Evolutionary conservation across 2,329 filamentous ascomycete species (phyloP).

Genomic region (Tolypocladium album): DNA sequence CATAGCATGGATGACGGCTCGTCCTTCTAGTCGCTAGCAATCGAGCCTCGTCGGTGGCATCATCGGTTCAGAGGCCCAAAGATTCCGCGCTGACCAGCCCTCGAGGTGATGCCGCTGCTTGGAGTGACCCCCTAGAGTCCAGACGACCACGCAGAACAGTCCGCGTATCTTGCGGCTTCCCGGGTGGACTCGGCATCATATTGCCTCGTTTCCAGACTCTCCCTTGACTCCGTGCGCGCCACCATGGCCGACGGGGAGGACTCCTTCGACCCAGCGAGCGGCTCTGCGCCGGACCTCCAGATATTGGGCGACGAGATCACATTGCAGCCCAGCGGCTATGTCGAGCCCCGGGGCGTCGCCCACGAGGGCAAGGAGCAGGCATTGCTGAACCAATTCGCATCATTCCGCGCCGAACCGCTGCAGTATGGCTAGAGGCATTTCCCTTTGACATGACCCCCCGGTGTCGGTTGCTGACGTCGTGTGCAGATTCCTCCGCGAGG

Average conservation of each 20-base stretch:
- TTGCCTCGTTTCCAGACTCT: background rate
- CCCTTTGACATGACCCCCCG: background rate
- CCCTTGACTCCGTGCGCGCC: background rate
- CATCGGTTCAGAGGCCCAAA: background rate
- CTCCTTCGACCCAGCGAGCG: conserved; percentile 15
- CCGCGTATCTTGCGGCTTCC: background rate
- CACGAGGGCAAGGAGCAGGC: conserved; percentile 52
- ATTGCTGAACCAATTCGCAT: conserved; percentile 72
- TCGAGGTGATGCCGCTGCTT: background rate
- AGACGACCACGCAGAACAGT: background rate
- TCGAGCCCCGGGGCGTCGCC: conserved; percentile 36
- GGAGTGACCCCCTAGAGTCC: background rate
- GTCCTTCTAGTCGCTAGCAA: background rate
- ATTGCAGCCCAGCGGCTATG: conserved; percentile 61
- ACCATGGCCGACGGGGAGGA: conserved; percentile 20
- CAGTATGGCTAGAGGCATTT: conserved; percentile 28
- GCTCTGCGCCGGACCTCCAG: conserved; percentile 62
- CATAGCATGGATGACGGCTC: background rate
- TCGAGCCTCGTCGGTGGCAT: background rate
- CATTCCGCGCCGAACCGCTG: conserved; percentile 63
- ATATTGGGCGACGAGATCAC: conserved; percentile 66
- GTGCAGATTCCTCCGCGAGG: conserved; percentile 76
- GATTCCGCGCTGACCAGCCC: background rate
- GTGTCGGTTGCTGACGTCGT: background rate
- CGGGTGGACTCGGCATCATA: background rate